A percentile compares a stretch with the other conserved stretches of the same genome.
Evolutionary conservation across 1,284 basidiomycete genomes (phyloP).

Genomic region (Takashimella tepidaria): DNA sequence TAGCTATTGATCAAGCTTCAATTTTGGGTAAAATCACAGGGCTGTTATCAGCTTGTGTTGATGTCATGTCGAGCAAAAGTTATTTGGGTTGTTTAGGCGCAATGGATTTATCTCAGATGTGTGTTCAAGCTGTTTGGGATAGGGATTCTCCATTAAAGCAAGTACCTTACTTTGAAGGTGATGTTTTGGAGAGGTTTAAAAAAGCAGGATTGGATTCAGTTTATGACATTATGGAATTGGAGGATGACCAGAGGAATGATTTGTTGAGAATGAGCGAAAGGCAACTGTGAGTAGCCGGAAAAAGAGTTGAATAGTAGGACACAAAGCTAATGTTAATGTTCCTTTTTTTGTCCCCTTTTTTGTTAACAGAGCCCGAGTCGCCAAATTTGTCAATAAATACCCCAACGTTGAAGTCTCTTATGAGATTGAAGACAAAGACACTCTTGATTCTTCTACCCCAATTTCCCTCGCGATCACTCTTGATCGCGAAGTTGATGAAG

Average conservation of each 20-base stretch:
- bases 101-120: constrained; percentile 99
- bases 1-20: constrained; percentile 81
- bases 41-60: constrained; percentile 85
- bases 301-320: too few species aligned
- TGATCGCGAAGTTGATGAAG: constrained; percentile 74
- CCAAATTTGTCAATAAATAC: constrained; percentile 89
- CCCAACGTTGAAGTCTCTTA: constrained; percentile 80
- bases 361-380: constrained; percentile 56
- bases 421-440: constrained; percentile 70
- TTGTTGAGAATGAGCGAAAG: constrained; percentile 77
- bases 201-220: constrained; percentile 74
- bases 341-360: constrained; percentile 52
- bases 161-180: constrained; percentile 88
- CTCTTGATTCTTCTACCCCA: constrained; percentile 75
- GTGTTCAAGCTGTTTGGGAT: constrained; percentile 97
- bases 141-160: constrained; percentile 90
- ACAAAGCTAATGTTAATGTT: constrained; percentile 25
- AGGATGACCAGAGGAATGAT: constrained; percentile 77
- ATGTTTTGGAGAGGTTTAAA: constrained; percentile 81
- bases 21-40: constrained; percentile 88
- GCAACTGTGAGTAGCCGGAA: constrained; percentile 78
- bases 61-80: constrained; percentile 95
- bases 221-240: constrained; percentile 96
- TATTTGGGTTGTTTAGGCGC: constrained; percentile 91
- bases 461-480: constrained; percentile 76